Percentiles rank a stretch among this genome's conserved stretches.
Evolutionary conservation across 1,284 basidiomycete species (phyloP).

Genomic region (Marasmius tenuissimus): DNA sequence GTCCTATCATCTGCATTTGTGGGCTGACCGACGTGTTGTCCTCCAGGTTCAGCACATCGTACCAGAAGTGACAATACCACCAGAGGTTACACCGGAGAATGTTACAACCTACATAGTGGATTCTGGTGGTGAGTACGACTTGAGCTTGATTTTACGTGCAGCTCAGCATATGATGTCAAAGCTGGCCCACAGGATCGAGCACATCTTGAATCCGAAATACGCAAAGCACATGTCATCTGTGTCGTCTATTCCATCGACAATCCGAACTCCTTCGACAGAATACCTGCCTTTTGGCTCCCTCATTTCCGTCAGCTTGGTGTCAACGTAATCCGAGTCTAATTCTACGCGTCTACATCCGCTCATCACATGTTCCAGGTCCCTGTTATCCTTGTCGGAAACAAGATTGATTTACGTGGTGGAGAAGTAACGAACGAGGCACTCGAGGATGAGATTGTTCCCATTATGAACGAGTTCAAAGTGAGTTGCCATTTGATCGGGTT

Average conservation of each 20-base stretch:
- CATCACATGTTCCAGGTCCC: constrained; percentile 64
- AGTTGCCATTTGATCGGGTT: constrained; percentile 14
- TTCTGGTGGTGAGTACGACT: constrained; percentile 73
- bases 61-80: constrained; percentile 94
- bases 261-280: constrained; percentile 93
- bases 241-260: constrained; percentile 97
- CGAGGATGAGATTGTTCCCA: constrained; percentile 91
- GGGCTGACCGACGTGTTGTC: constrained; percentile 17
- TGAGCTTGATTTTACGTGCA: constrained; percentile 9
- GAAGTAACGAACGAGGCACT: constrained; percentile 93
- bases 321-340: constrained; percentile 58
- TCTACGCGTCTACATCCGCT: constrained; percentile 6
- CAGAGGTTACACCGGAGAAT: constrained; percentile 93
- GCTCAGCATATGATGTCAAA: constrained; percentile 24
- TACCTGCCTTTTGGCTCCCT: constrained; percentile 99
- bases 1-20: neutral
- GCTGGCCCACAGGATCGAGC: constrained; percentile 79
- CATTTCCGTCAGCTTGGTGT: constrained; percentile 94
- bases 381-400: constrained; percentile 97
- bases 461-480: constrained; percentile 98
- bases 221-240: constrained; percentile 97
- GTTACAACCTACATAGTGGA: constrained; percentile 96
- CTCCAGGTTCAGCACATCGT: constrained; percentile 85
- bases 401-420: constrained; percentile 93
- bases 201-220: constrained; percentile 92